Evolutionary conservation across 495 filamentous ascomycete genomes (phyloP), one percentile per base, ranked within the genome.

Genomic region (Penicillium flavigenum): DNA sequence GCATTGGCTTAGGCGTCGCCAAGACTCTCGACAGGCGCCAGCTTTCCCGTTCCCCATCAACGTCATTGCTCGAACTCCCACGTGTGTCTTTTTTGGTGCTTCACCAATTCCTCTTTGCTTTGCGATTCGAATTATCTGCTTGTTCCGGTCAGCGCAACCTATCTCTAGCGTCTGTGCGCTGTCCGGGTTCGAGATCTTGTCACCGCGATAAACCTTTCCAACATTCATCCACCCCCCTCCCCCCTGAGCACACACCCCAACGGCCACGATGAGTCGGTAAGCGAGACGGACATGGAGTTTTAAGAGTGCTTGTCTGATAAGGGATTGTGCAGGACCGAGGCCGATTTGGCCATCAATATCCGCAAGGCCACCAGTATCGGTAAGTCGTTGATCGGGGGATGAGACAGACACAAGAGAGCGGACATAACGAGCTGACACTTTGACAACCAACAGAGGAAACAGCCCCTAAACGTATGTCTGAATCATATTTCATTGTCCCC

Each of bases 321-420:
- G 10, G 19, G 44, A 52, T 57, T 31, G 42, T 54, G 36, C 71
- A 94, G 91, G 73, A 91, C 93, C 65, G 94, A 98, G 75, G 85
- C 88, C 65, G 92, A 98, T 74, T 84, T 98, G 66, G 85, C 88
- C 68, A 88, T 94, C 75, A 96, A 97, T 73, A 96, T 98, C 74
- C 86, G 88, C 70, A 98, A 98, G 77, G 94, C 94, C 17, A 98
- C 94, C 29, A 96, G 86, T 72, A 89, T 88, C 54, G 85, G 85
- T 88, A 75, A 68, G 77, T 70, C 54, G 26, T 43, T 51, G 24
- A 47, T 42, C 49, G 54, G 54, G 24, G 24, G 22, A 36, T 41
- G 43, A 47, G 29, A 47, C 19, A 51, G 39, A 42, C 14, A 42
- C 29, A 39, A 34, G 19, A 47, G 38, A 43, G 55, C 44, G 66